Evolutionary conservation across 306 rosid genomes (phyloP).

Genomic region (Oemleria cerasiformis): DNA sequence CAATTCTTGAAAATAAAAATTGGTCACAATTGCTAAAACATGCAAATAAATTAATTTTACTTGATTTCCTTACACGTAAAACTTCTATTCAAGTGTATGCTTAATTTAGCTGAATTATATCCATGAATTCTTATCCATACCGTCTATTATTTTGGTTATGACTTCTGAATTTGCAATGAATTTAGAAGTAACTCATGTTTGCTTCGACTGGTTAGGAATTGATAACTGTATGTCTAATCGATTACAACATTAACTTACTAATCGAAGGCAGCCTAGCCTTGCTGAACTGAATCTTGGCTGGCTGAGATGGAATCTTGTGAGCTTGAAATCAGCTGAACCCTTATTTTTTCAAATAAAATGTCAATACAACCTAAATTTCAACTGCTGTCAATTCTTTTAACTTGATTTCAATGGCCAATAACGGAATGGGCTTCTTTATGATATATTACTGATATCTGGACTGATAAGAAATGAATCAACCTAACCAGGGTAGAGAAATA

Average conservation of each 20-base stretch:
- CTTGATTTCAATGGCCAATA: neutral
- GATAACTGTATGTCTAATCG: neutral
- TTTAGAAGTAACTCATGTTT: neutral
- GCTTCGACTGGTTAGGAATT: neutral
- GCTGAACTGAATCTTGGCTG: neutral
- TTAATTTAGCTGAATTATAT: conserved; percentile 1
- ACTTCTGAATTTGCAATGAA: neutral
- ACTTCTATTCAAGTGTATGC: neutral
- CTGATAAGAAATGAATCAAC: neutral
- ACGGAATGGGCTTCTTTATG: neutral
- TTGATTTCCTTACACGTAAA: neutral
- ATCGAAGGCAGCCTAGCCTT: neutral
- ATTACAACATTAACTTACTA: neutral
- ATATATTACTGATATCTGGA: neutral
- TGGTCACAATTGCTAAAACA: neutral
- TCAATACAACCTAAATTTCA: neutral
- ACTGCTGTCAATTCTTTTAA: neutral
- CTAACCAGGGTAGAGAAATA: neutral
- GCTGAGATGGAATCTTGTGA: neutral
- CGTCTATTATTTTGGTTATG: neutral
- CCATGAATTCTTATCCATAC: neutral
- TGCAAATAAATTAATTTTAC: neutral
- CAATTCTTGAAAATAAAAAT: neutral
- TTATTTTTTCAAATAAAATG: neutral
- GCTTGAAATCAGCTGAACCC: neutral